Percentiles rank a stretch among this genome's conserved stretches.
phyloP scores from a whole-genome alignment of 148 eudicot genomes.

The Rhododendron mucronatum region DNA sequence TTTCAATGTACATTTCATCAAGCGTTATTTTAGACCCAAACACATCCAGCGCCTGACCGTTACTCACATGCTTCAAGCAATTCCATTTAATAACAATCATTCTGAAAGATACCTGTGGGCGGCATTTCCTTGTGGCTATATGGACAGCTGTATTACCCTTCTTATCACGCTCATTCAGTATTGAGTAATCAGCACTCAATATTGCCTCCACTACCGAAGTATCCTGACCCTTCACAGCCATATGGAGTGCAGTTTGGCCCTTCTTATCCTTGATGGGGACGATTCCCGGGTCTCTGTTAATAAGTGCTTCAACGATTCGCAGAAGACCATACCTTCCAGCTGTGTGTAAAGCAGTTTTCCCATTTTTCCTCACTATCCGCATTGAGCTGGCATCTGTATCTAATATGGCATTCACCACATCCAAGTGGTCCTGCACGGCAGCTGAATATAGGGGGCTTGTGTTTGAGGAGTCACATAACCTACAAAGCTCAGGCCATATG shows the following conservation, averaged over 20 bases:
- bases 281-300: conserved; percentile 56
- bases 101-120: conserved; percentile 55
- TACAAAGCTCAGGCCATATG: conserved; percentile 75
- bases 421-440: conserved; percentile 65
- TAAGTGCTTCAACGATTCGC: conserved; percentile 54
- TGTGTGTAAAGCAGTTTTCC: conserved; percentile 86
- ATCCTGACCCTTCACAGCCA: conserved; percentile 92
- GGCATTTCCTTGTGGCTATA: conserved; percentile 76
- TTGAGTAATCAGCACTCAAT: conserved; percentile 61
- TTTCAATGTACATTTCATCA: background rate
- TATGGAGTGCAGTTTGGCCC: conserved; percentile 92
- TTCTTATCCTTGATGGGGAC: conserved; percentile 78
- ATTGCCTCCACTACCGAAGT: conserved; percentile 64
- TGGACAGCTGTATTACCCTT: conserved; percentile 88
- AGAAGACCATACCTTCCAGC: conserved; percentile 69
- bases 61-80: background rate
- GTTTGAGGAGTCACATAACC: conserved; percentile 55
- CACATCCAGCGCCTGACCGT: background rate
- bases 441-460: conserved; percentile 91
- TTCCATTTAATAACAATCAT: background rate
- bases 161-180: conserved; percentile 84
- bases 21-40: background rate
- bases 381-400: conserved; percentile 46
- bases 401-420: conserved; percentile 70
- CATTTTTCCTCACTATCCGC: conserved; percentile 72